Base-by-base conservation (phyloP, 1,284 basidiomycete species). In the Bondarzewia mesenterica region DNA sequence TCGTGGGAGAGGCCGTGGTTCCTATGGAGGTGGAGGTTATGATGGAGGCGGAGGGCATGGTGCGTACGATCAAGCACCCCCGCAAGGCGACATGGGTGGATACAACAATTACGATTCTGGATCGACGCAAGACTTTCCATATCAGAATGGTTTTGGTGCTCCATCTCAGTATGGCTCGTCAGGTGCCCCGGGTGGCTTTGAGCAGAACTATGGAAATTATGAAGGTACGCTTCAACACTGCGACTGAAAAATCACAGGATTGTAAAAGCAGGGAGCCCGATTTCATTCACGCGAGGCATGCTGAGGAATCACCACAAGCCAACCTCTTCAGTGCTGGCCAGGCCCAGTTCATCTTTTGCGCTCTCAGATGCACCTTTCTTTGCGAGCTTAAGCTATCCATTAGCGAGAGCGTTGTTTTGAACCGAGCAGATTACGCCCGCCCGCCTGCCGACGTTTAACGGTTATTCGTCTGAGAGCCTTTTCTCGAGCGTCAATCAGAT, bases 171-270 rank as follows among this genome's bases (percentile, higher is more conserved):
- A 68, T 59, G 60, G 59, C 57, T 67, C 71, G 51, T 62, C 67
- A 59, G 63, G 68, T 54, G 51, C 66, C 54, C 63, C 74, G 62
- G 67, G 70, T 50, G 72, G 71, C 40, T 75, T 65, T 52, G 66
- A 69, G 64, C 78, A 82, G 68, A 77, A 69, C 52, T 82, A 77
- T 64, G 66, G 71, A 62, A 77, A 76, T 71, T 77, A 67, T 69
- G 84, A 87, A 89, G 85, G 85, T 89, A 77, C 85, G 85, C 85
- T 82, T 70, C 73, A 76, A 63, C 58, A 55, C 60, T 39, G 20
- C 20, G n/a, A 36, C 29, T 29, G 44, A 29, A 36, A 21, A 45
- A 5, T 32, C 16, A 32, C 29, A 32, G 29, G 4, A 32, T 43
- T 26, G 42, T 25, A 43, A 25, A 25, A n/a, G 15, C 23, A 45